phyloP scores from a whole-genome alignment of 305 asterid genomes.

The Fraxinus floribunda region DNA sequence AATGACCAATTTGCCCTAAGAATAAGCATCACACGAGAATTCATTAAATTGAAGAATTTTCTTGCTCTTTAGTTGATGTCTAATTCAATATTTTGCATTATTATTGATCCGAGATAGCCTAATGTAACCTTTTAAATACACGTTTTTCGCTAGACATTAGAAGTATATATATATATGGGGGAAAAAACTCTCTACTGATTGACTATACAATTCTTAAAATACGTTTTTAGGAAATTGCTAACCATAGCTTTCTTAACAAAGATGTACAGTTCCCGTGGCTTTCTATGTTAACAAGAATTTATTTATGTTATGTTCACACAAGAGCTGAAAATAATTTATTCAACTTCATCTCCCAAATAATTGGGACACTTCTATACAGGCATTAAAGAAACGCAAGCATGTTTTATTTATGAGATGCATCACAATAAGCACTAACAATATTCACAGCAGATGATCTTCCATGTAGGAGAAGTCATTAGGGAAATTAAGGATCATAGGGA shows the following conservation, averaged over 20 bases:
- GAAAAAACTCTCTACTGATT: neutral
- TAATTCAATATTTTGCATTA: neutral
- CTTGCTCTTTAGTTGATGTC: neutral
- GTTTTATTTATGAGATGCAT: neutral
- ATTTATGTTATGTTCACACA: no score
- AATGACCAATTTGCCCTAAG: no score
- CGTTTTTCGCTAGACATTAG: no score
- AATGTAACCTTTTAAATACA: no score
- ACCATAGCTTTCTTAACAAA: neutral
- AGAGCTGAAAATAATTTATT: neutral
- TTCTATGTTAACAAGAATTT: neutral
- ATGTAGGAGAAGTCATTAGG: neutral
- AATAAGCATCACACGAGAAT: neutral
- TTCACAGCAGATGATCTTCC: neutral
- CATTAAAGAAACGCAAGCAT: neutral
- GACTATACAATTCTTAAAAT: neutral
- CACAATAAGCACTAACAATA: neutral
- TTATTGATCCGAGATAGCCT: neutral
- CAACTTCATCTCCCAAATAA: neutral
- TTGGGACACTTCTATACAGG: neutral
- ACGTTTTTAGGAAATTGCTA: neutral
- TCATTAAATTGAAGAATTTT: neutral
- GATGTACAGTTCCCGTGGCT: neutral
- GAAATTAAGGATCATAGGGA: constrained; percentile 3
- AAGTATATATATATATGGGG: no score